These are phyloP conservation scores for Penicillium manginii DNA, from an alignment of 495 filamentous ascomycete species.

Conservation along the genomic window DNA sequence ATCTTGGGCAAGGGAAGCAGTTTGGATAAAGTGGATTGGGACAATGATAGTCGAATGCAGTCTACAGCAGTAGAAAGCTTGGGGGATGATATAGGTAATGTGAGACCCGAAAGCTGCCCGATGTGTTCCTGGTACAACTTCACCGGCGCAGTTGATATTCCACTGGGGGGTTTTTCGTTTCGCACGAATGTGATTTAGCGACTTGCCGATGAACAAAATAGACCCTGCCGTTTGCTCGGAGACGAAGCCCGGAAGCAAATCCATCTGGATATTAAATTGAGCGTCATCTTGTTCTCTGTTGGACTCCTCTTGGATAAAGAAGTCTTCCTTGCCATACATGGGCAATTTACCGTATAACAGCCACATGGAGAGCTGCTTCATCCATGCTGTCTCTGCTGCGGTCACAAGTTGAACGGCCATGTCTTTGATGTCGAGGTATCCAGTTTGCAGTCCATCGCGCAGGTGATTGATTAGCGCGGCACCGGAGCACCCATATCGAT, in stretches of 20 bases:
- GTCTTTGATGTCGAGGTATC: constrained; percentile 81
- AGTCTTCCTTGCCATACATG: constrained; percentile 71
- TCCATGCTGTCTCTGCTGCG: constrained; percentile 86
- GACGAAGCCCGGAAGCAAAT: constrained; percentile 78
- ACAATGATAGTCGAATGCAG: constrained; percentile 78
- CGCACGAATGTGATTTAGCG: constrained; percentile 76
- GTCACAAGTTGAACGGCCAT: constrained; percentile 69
- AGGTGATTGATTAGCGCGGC: constrained; percentile 77
- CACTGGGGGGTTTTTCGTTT: constrained; percentile 44
- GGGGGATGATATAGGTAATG: constrained; percentile 71
- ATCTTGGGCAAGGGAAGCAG: constrained; percentile 77
- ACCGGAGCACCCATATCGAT: constrained; percentile 51
- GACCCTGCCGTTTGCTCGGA: constrained; percentile 73
- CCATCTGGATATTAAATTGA: constrained; percentile 57
- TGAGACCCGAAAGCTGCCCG: constrained; percentile 66
- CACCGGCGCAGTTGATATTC: constrained; percentile 51
- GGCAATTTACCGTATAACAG: constrained; percentile 85
- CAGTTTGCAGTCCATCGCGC: constrained; percentile 76
- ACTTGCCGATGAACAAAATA: constrained; percentile 89
- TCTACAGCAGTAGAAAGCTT: constrained; percentile 71
- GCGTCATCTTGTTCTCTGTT: constrained; percentile 38
- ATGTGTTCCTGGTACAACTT: constrained; percentile 75
- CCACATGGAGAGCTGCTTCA: constrained; percentile 88
- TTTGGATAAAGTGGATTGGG: constrained; percentile 77
- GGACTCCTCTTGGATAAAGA: constrained; percentile 68